Conservation (phyloP, 805 yeast genomes). For the Candida golubevii region DNA sequence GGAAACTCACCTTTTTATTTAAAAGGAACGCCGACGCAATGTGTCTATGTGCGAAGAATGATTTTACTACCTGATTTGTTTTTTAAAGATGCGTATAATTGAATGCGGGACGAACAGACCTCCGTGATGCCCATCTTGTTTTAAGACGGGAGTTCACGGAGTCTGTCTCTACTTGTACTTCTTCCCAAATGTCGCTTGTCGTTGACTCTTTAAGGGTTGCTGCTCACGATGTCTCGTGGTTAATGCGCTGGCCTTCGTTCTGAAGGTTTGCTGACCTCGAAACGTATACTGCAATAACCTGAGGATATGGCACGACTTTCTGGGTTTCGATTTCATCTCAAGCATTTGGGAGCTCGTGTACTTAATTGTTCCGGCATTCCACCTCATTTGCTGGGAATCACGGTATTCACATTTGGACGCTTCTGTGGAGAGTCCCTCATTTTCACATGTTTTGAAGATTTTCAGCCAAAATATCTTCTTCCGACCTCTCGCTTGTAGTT, state of each 20-base stretch:
- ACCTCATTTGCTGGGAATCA: constrained; percentile 3
- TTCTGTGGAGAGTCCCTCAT: not conserved
- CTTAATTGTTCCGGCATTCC: too few relatives aligned
- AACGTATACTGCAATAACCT: too few relatives aligned
- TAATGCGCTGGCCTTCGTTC: constrained; percentile 5
- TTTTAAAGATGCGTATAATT: too few relatives aligned
- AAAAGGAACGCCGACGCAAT: constrained; percentile 40
- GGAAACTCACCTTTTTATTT: constrained; percentile 22
- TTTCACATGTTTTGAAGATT: constrained; percentile 15
- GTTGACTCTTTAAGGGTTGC: not conserved
- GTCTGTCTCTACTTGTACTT: not conserved
- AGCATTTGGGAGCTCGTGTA: too few relatives aligned
- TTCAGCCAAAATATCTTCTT: constrained; percentile 26
- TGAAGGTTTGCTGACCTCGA: constrained; percentile 2
- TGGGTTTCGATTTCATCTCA: too few relatives aligned
- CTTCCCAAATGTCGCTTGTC: constrained; percentile 3
- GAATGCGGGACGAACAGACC: too few relatives aligned
- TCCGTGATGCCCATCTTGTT: constrained; percentile 4
- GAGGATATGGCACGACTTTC: too few relatives aligned
- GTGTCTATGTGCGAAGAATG: constrained; percentile 45
- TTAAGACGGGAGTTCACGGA: constrained; percentile 1
- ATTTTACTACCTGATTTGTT: constrained; percentile 1
- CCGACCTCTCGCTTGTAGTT: constrained; percentile 13
- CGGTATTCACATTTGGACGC: constrained; percentile 6
- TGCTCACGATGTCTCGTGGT: too few relatives aligned